These are phyloP conservation scores for Peronospora destructor DNA, from an alignment of 352 stramenopile genomes.

Conservation along the genomic window DNA sequence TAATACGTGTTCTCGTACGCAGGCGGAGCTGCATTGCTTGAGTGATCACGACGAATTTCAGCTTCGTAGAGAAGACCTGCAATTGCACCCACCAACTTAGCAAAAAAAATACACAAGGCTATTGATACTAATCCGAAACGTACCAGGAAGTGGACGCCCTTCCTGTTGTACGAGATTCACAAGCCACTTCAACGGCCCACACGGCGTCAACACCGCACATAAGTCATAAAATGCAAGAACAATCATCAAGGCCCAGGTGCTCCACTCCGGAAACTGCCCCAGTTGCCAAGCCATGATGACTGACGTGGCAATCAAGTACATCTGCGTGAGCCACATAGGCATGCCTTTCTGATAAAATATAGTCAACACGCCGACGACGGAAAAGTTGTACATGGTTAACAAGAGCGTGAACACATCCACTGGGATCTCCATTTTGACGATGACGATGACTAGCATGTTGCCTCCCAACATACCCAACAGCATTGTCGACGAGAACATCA, in stretches of 20 bases:
- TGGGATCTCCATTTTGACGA: constrained; percentile 50
- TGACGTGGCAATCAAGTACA: constrained; percentile 93
- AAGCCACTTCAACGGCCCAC: constrained; percentile 94
- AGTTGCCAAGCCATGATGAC: constrained; percentile 98
- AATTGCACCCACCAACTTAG: constrained; percentile 7
- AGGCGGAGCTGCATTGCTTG: constrained; percentile 8
- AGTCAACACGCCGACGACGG: constrained; percentile 79
- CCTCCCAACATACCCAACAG: constrained; percentile 80
- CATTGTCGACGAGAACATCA: constrained; percentile 87
- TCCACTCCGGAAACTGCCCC: constrained; percentile 93
- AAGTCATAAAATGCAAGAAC: constrained; percentile 98
- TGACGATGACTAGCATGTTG: constrained; percentile 73
- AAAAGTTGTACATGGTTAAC: constrained; percentile 89
- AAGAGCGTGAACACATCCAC: constrained; percentile 61
- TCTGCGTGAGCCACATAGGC: constrained; percentile 84
- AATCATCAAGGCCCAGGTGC: constrained; percentile 87
- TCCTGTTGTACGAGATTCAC: constrained; percentile 92
- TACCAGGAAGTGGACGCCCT: constrained; percentile 84
- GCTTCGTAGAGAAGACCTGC: constrained; percentile 69
- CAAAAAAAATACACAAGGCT: background rate
- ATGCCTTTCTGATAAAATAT: constrained; percentile 89
- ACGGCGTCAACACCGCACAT: constrained; percentile 98
- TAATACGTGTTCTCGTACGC: constrained; percentile 55
- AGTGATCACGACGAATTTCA: constrained; percentile 45
- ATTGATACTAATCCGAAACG: background rate